A percentile compares a stretch with the other conserved stretches of the same genome.
Evolutionary conservation across 345 rosid species (phyloP).

Genomic region (Arabidopsis arenosa): DNA sequence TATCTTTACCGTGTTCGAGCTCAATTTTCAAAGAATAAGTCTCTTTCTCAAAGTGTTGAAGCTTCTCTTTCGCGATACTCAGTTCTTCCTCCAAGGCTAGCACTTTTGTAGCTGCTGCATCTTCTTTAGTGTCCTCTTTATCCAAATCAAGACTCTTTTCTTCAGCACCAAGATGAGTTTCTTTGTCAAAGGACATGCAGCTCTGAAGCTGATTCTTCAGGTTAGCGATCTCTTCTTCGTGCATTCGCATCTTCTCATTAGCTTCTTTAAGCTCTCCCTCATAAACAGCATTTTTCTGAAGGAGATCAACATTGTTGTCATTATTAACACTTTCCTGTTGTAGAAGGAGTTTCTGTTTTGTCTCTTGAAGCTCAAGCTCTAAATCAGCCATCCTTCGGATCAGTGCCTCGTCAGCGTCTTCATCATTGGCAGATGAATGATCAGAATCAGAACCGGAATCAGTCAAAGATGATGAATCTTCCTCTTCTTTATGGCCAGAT

Average conservation of each 20-base stretch:
- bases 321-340: slow-evolving; percentile 48
- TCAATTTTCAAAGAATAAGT: slow-evolving; percentile 53
- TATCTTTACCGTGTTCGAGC: slow-evolving; percentile 47
- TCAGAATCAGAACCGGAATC: slow-evolving; percentile 73
- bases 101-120: slow-evolving; percentile 33
- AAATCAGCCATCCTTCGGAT: slow-evolving; percentile 55
- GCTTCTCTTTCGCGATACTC: slow-evolving; percentile 56
- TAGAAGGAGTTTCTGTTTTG: slow-evolving; percentile 58
- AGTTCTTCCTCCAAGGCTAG: slow-evolving; percentile 52
- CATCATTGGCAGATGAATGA: slow-evolving; percentile 48
- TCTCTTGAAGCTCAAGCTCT: slow-evolving; percentile 62
- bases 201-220: slow-evolving; percentile 63
- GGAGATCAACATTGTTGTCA: slow-evolving; percentile 47
- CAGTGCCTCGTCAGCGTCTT: slow-evolving; percentile 54
- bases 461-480: slow-evolving; percentile 62
- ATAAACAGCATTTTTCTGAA: slow-evolving; percentile 47
- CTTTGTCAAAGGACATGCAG: slow-evolving; percentile 37
- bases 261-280: slow-evolving; percentile 64
- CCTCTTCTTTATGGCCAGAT: slow-evolving; percentile 59
- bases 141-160: slow-evolving; percentile 36
- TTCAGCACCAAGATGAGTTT: slow-evolving; percentile 14
- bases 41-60: slow-evolving; percentile 58
- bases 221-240: slow-evolving; percentile 56
- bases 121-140: slow-evolving; percentile 39
- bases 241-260: slow-evolving; percentile 54